Percentiles rank a stretch among this genome's conserved stretches.
These are phyloP conservation scores for Mycena alexandri DNA, from an alignment of 768 basidiomycete genomes.

Conservation along the genomic window DNA sequence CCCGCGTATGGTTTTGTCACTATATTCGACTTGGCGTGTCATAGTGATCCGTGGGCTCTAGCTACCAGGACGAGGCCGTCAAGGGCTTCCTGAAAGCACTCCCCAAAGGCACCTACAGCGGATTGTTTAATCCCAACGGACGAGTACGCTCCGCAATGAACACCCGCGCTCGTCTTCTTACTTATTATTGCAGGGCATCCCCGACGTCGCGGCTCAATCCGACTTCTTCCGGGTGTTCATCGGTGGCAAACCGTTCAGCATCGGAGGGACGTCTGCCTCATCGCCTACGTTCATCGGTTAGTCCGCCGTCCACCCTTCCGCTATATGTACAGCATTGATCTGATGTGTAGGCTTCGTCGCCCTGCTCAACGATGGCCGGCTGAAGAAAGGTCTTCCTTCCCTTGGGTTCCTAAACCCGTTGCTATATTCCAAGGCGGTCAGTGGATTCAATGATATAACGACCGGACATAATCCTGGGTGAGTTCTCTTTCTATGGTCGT, in stretches of 20 bases:
- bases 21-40: background rate
- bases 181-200: conserved; percentile 38
- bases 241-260: conserved; percentile 29
- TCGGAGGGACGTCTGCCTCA: conserved; percentile 45
- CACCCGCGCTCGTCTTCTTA: background rate
- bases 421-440: conserved; percentile 58
- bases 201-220: conserved; percentile 49
- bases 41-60: background rate
- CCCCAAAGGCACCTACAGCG: conserved; percentile 40
- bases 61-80: conserved; percentile 54
- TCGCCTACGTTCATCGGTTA: conserved; percentile 46
- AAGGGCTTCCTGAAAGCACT: conserved; percentile 42
- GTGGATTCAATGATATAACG: conserved; percentile 69
- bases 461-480: conserved; percentile 61
- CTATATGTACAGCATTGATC: too few species aligned
- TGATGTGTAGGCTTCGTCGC: conserved; percentile 62
- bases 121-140: conserved; percentile 46
- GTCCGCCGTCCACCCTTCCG: background rate
- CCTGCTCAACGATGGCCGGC: conserved; percentile 71
- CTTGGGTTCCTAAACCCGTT: conserved; percentile 78
- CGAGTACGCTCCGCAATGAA: conserved; percentile 31
- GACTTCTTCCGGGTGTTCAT: conserved; percentile 40
- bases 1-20: conserved; percentile 37
- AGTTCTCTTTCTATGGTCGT: background rate
- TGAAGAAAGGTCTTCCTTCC: conserved; percentile 55